These are phyloP conservation scores for Lactifluus subvellereus DNA, from an alignment of 768 basidiomycete species.

Conservation along the genomic window DNA sequence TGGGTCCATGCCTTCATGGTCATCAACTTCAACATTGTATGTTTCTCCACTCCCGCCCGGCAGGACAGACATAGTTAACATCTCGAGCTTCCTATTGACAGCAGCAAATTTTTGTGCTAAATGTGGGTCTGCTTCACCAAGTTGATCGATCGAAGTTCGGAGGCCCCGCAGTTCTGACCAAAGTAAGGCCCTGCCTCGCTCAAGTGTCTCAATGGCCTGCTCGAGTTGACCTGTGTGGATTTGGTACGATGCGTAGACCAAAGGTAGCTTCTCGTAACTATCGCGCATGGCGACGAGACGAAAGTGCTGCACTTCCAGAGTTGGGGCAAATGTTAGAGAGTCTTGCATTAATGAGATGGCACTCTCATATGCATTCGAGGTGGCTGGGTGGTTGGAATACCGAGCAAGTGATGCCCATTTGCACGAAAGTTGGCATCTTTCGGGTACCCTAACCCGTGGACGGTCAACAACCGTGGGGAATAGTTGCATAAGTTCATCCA, in stretches of 20 bases:
- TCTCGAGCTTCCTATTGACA: background rate
- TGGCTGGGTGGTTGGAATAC: background rate
- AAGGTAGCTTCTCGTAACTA: background rate
- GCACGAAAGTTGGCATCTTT: background rate
- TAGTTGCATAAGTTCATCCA: background rate
- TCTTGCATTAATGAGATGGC: background rate
- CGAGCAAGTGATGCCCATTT: background rate
- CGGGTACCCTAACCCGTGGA: background rate
- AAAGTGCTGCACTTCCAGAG: background rate
- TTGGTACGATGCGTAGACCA: background rate
- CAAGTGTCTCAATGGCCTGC: background rate
- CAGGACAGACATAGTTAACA: background rate
- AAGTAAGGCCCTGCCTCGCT: background rate
- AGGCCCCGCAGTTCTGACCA: constrained; percentile 1
- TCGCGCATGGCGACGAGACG: background rate
- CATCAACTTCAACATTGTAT: background rate
- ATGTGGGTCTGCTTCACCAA: background rate
- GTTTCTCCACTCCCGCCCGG: background rate
- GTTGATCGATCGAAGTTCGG: background rate
- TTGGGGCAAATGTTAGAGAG: background rate
- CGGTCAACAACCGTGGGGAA: background rate
- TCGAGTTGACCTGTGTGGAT: background rate
- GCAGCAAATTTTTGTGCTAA: background rate
- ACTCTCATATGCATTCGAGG: background rate
- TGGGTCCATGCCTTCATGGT: background rate